Percentiles rank a stretch among this genome's conserved stretches.
These are phyloP conservation scores for Fraxinus dipetala DNA, from an alignment of 305 asterid genomes.

Conservation along the genomic window DNA sequence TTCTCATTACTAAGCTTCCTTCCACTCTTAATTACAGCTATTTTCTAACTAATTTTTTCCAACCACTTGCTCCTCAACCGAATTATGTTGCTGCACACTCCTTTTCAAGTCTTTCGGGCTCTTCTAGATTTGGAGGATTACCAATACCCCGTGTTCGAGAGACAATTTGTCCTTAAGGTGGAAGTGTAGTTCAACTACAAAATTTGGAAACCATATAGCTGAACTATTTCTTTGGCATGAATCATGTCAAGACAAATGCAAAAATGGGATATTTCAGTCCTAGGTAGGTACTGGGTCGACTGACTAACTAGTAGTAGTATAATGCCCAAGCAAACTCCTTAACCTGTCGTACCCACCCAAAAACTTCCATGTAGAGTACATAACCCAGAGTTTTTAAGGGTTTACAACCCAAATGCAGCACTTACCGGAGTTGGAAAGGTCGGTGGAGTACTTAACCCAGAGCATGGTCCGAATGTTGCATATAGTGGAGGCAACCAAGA, in stretches of 20 bases:
- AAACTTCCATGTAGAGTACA: background rate
- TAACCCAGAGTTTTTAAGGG: background rate
- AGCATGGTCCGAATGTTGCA: background rate
- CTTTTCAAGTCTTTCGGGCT: background rate
- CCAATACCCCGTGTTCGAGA: background rate
- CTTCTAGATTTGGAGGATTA: background rate
- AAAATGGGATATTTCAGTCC: background rate
- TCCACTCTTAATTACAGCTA: background rate
- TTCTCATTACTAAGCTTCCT: background rate
- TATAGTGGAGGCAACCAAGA: background rate
- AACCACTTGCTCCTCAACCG: background rate
- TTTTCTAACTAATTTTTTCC: background rate
- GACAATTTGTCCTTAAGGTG: background rate
- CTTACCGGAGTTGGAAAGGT: background rate
- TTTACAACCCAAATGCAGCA: background rate
- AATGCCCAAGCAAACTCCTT: background rate
- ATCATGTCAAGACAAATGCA: background rate
- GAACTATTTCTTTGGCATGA: background rate
- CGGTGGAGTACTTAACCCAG: background rate
- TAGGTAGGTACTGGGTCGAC: background rate
- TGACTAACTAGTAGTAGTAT: background rate
- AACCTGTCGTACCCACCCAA: background rate
- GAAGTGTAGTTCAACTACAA: background rate
- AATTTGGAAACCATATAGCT: background rate
- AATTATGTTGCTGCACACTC: background rate